Evolutionary conservation across 352 stramenopile genomes (phyloP), one percentile per base, ranked within the genome.

Genomic region (Phytophthora agathidicida): DNA sequence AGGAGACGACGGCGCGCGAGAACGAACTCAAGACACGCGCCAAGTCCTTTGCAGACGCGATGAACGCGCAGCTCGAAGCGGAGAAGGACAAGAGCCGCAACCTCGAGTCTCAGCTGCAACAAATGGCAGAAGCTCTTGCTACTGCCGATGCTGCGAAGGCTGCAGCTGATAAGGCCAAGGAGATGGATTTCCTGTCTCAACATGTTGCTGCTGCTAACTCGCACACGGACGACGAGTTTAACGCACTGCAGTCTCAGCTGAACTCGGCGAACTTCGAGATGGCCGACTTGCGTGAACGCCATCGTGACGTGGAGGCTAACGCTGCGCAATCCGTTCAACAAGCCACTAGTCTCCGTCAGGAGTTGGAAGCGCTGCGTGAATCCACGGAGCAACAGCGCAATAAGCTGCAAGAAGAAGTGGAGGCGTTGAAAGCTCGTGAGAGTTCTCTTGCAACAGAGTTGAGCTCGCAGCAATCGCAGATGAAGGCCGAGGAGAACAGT

Each of bases 41-140:
- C 39, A 92, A 92, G 52, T 65, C 71, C 10, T 89, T 88, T 39
- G 78, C 83, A 0, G 83, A 92, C 51, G 73, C 50, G 38, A 86
- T 92, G 70, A 89, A 83, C 48, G 62, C 64, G 26, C 80, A 92
- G 31, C 46, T 92, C 3, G 68, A 87, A 42, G 46, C 54, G 0
- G 83, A 93, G 46, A 88, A 88, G 36, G 65, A 88, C 14, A 86
- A 83, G 57, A 55, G 60, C 13, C 61, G 57, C 20, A 62, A 52
- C 3, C 60, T 90, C 4, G 83, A 92, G 63, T 69, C 68, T 7
- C 64, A 85, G 26, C 44, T 92, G 10, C 66, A 80, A 19, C 75
- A 77, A 3, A 86, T 77, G 31, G 58, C 27, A 0, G 64, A 66
- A 33, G 73, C 68, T 10, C 47, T 87, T 19, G 57, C 61, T 5